Evolutionary conservation across 345 rosid species (phyloP).

Genomic region (Populus ilicifolia): DNA sequence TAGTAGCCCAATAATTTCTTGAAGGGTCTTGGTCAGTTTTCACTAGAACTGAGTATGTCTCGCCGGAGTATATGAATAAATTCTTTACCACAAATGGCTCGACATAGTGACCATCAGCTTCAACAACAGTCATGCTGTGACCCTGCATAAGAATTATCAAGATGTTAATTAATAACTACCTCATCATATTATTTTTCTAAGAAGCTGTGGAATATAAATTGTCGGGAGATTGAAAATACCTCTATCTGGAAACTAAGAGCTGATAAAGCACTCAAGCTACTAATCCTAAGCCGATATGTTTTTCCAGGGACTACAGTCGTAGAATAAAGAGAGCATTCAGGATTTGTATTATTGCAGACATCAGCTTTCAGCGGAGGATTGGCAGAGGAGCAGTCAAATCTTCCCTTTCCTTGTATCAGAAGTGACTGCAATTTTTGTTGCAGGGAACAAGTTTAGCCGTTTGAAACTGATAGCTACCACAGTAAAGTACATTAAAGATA

Average conservation of each 20-base stretch:
- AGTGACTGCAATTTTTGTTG: slow-evolving; percentile 46
- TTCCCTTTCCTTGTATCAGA: slow-evolving; percentile 68
- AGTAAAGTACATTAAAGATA: background rate
- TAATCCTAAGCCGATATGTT: slow-evolving; percentile 56
- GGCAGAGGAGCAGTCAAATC: slow-evolving; percentile 47
- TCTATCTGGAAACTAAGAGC: slow-evolving; percentile 77
- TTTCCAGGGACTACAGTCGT: slow-evolving; percentile 54
- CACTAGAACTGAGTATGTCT: slow-evolving; percentile 65
- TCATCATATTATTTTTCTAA: background rate
- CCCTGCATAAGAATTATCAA: slow-evolving; percentile 29
- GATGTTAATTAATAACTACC: background rate
- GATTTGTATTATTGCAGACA: slow-evolving; percentile 42
- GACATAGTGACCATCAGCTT: slow-evolving; percentile 69
- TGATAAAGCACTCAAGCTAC: slow-evolving; percentile 54
- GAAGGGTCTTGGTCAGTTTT: slow-evolving; percentile 51
- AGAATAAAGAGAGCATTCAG: slow-evolving; percentile 43
- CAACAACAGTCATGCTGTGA: slow-evolving; percentile 78
- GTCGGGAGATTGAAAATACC: slow-evolving; percentile 25
- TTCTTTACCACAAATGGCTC: slow-evolving; percentile 67
- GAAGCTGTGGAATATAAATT: background rate
- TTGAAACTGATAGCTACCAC: background rate
- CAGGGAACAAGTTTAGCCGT: background rate
- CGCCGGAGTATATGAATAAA: slow-evolving; percentile 72
- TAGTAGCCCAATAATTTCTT: slow-evolving; percentile 63
- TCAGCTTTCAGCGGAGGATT: slow-evolving; percentile 20